These are phyloP conservation scores for Penicillium sp. DNA, from an alignment of 2,329 filamentous ascomycete species.

Conservation along the genomic window DNA sequence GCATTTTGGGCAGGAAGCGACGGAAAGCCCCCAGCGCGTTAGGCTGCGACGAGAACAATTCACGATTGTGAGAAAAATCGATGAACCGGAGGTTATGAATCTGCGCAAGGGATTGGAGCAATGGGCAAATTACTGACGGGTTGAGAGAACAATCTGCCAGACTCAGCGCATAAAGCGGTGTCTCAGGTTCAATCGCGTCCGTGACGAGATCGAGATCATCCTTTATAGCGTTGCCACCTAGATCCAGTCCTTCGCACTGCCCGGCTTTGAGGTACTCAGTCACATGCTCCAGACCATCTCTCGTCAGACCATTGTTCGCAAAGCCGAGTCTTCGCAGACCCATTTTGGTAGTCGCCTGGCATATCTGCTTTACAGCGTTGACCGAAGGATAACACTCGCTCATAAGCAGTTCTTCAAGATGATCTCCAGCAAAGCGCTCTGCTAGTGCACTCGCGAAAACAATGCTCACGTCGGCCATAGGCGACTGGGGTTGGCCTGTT, in stretches of 20 bases:
- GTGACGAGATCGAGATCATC: conserved; percentile 48
- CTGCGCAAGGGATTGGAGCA: conserved; percentile 70
- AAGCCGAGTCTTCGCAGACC: conserved; percentile 77
- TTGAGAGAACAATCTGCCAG: conserved; percentile 80
- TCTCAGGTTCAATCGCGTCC: conserved; percentile 39
- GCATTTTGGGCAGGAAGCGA: conserved; percentile 79
- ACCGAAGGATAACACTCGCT: conserved; percentile 73
- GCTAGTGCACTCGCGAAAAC: conserved; percentile 73
- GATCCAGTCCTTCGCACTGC: conserved; percentile 80
- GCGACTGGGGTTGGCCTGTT: conserved; percentile 11
- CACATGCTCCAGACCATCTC: conserved; percentile 71
- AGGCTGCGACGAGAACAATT: conserved; percentile 71
- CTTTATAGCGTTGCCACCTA: conserved; percentile 76
- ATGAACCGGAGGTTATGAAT: conserved; percentile 79
- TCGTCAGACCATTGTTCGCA: conserved; percentile 75
- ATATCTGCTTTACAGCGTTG: conserved; percentile 68
- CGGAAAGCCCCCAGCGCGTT: conserved; percentile 72
- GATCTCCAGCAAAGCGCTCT: conserved; percentile 70
- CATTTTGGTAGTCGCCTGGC: conserved; percentile 78
- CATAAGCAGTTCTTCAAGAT: conserved; percentile 78
- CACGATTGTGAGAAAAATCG: conserved; percentile 85
- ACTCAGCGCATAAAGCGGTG: conserved; percentile 74
- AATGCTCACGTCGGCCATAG: conserved; percentile 53
- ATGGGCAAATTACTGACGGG: conserved; percentile 66
- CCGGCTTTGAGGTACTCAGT: conserved; percentile 71